phyloP scores from a whole-genome alignment of 768 basidiomycete species.

The Mycena indigotica region DNA sequence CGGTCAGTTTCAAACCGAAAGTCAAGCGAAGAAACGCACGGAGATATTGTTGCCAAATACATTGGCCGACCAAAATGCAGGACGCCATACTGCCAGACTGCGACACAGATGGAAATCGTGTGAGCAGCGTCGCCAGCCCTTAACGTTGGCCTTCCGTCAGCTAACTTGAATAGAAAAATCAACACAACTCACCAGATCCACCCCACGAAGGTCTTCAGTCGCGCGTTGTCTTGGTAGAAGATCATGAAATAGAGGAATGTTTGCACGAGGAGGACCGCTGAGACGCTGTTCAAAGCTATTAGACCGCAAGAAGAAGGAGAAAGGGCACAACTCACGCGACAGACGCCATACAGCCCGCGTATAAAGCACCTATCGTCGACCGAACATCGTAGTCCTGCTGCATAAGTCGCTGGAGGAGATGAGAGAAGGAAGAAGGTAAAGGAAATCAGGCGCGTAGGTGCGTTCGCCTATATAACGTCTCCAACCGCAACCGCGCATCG shows the following conservation, averaged over 20 bases:
- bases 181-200: neutral
- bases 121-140: neutral
- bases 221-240: neutral
- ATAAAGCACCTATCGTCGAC: neutral
- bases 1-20: too few species aligned
- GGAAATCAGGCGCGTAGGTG: too few species aligned
- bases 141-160: neutral
- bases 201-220: neutral
- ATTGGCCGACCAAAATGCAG: neutral
- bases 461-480: too few species aligned
- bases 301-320: neutral
- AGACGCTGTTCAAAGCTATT: neutral
- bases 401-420: too few species aligned
- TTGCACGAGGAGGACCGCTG: neutral
- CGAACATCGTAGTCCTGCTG: neutral
- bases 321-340: neutral
- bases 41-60: neutral
- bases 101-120: neutral
- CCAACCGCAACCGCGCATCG: too few species aligned
- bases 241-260: conserved; percentile 2
- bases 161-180: too few species aligned
- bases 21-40: neutral
- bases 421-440: too few species aligned
- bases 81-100: neutral
- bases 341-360: neutral